Conservation (phyloP, 1,139 yeast species). For the Yamadazyma friedrichii region DNA sequence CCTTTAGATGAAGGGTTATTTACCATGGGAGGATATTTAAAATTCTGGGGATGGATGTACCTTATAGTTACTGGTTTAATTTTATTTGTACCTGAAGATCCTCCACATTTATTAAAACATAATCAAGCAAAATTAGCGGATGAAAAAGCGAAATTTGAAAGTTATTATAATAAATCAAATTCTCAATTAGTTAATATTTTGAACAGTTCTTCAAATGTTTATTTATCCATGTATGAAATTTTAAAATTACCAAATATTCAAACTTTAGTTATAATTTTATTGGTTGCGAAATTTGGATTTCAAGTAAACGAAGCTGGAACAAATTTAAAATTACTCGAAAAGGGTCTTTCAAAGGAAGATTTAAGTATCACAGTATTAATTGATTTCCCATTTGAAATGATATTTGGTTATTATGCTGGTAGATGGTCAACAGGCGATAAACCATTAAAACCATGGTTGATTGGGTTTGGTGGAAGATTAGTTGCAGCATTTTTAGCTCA, state of each 20-base stretch:
- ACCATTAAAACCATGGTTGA: conserved; percentile 84
- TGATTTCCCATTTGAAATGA: conserved; percentile 93
- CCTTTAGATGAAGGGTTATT: conserved; percentile 70
- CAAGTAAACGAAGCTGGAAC: conserved; percentile 97
- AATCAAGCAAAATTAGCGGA: conserved; percentile 41
- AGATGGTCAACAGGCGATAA: conserved; percentile 81
- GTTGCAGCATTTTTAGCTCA: conserved; percentile 76
- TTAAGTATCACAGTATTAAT: conserved; percentile 88
- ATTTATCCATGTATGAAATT: conserved; percentile 73
- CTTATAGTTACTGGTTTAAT: conserved; percentile 65
- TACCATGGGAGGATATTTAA: conserved; percentile 70
- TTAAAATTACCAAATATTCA: conserved; percentile 75
- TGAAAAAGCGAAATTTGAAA: conserved; percentile 28
- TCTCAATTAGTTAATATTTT: conserved; percentile 27
- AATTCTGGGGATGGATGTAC: conserved; percentile 75
- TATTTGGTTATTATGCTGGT: conserved; percentile 95
- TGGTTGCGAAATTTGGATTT: conserved; percentile 85
- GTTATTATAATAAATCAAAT: conserved; percentile 18
- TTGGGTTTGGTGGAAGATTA: conserved; percentile 84
- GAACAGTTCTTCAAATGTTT: conserved; percentile 43
- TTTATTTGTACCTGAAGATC: conserved; percentile 64
- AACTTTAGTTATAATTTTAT: conserved; percentile 67
- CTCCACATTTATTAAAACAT: conserved; percentile 43
- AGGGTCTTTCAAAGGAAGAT: conserved; percentile 91
- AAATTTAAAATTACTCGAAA: conserved; percentile 84